These are phyloP conservation scores for Leishmania lainsoni DNA, from an alignment of 208 protist species.

Conservation along the genomic window DNA sequence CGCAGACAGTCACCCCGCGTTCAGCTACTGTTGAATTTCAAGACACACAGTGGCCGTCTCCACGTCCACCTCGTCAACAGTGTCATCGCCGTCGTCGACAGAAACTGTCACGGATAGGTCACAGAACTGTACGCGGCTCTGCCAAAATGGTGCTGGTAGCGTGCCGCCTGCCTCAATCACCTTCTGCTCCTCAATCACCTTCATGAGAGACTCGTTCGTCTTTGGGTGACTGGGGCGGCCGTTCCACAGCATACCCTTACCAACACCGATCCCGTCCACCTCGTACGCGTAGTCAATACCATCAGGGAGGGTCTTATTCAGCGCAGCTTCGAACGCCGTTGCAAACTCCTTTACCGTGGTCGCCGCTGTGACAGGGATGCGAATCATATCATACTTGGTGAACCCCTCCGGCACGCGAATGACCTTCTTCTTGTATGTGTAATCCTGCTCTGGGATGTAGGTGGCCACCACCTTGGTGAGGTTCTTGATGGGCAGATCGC, in stretches of 20 bases:
- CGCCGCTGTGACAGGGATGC: slow-evolving; percentile 52
- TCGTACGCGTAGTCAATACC: slow-evolving; percentile 55
- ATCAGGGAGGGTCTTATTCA: slow-evolving; percentile 54
- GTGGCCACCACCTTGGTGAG: slow-evolving; percentile 70
- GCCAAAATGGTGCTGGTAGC: slow-evolving; percentile 67
- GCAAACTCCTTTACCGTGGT: slow-evolving; percentile 83
- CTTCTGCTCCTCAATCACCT: slow-evolving; percentile 86
- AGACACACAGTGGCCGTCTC: slow-evolving; percentile 81
- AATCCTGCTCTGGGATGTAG: slow-evolving; percentile 88
- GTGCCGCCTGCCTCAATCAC: slow-evolving; percentile 47
- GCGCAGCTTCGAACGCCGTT: slow-evolving; percentile 42
- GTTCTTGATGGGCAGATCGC: slow-evolving; percentile 74
- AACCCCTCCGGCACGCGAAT: slow-evolving; percentile 81
- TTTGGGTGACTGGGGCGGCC: slow-evolving; percentile 68
- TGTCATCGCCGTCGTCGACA: slow-evolving; percentile 68
- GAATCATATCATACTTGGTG: slow-evolving; percentile 89
- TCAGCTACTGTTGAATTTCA: slow-evolving; percentile 39
- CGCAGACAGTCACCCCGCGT: background rate
- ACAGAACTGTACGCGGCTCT: slow-evolving; percentile 78
- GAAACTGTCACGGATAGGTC: slow-evolving; percentile 77
- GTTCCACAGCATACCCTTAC: slow-evolving; percentile 88
- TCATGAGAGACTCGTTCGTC: slow-evolving; percentile 76
- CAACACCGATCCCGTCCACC: slow-evolving; percentile 80
- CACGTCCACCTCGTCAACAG: slow-evolving; percentile 85
- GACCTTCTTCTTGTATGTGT: slow-evolving; percentile 87